Evolutionary conservation across 73 alveolate species (phyloP), one percentile per base, ranked within the genome.

Genomic region (Tetrahymena thermophila): DNA sequence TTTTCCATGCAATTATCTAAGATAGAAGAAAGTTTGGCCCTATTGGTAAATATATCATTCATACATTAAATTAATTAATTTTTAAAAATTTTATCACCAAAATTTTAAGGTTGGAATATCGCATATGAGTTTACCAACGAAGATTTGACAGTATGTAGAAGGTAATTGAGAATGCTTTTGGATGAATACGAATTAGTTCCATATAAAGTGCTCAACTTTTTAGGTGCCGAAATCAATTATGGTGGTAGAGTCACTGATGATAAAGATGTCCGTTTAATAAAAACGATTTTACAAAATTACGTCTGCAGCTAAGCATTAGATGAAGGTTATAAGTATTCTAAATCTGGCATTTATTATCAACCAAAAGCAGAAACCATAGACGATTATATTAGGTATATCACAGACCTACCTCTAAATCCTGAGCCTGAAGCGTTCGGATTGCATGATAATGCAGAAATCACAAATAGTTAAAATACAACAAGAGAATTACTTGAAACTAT

Each of bases 181-280:
- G 99, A 99, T 98, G 99, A 99, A 94, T 98, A 99, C 97, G 99
- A 96, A 94, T 97, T 97, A 96, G 98, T 98, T 89, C 99, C 98
- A 2, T 98, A 98, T 98, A 98, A 99, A 97, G 99, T 99, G 85
- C 99, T 99, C 89, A 99, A 99, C 97, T 98, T 98, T 97, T 95
- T 99, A 94, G 99, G 99, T 28, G 99, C 99, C 56, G 99, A 99
- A 97, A 98, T 99, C 94, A 99, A 99, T 97, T 99, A 99, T 94
- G 99, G 99, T 31, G 99, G 99, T 31, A 98, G 99, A 85, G 99
- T 99, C 21, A 99, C 99, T 6, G 99, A 99, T 94, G 99, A 99
- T 96, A 98, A 98, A 94, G 99, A 98, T 94, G 97, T 99, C 85
- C 97, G 99, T 94, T 98, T 98, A 35, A 96, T 99, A 84, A 97